Base-by-base conservation (phyloP, 2,329 filamentous ascomycete genomes). In the Colletotrichum graminicola region DNA sequence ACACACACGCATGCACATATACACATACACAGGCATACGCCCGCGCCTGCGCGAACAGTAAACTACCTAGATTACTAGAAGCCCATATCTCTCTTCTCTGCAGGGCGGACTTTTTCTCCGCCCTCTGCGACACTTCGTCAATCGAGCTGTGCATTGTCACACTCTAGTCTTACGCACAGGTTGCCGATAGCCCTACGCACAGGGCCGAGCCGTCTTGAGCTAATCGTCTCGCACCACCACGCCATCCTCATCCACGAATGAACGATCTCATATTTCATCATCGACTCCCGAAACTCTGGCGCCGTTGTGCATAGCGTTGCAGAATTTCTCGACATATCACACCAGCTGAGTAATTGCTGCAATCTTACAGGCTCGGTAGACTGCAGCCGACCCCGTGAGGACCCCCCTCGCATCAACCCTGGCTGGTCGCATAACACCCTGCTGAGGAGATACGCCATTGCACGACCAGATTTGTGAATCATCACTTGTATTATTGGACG, bases 341-440 rank as follows among this genome's bases (percentile, higher is more conserved):
- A 41, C 23, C 47, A 36, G 76, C 76, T 77, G 75, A 75, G 75
- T 77, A 77, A 77, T 77, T 75, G 64, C 74, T 72, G 71, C 71
- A 49, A 62, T 74, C 75, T 77, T 66, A 77, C 63, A 77, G 76
- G 76, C 57, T 56, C 69, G 57, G 61, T 36, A 55, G 26, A 57
- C 71, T 43, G 43, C 61, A 68, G 43, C 62, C 65, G 64, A 65
- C 61, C 68, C 60, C 54, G 67, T 68, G 67, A 52, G 56, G 56
- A 29, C 39, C 16, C 67, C 69, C 68, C 54, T 63, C 65, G 65
- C 65, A 65, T 52, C 23, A 18, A 29, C 55, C 54, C 71, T 68
- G 63, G 60, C 62, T 66, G 67, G 39, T 60, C 59, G 63, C 62
- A 49, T 64, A 62, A 56, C 66, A 41, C 56, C 65, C 54, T 57